Evolutionary conservation across 164 flowering plant genomes (phyloP), one percentile per base, ranked within the genome.

Genomic region (Cinnamomum chago): DNA sequence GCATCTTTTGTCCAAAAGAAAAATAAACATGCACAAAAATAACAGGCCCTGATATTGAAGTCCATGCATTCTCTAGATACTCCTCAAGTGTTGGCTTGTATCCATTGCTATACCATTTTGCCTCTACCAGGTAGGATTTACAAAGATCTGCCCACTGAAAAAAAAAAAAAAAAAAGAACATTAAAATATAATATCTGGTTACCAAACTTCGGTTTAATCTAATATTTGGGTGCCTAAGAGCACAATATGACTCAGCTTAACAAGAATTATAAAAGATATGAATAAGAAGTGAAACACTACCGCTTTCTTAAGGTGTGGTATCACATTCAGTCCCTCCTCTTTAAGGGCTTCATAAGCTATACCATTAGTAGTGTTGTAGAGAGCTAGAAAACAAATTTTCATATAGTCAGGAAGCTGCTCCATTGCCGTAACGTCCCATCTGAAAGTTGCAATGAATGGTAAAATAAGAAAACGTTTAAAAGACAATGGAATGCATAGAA

Each of bases 341-440:
- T 75, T 79, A 0, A 80, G 76, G 64, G 23, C 66, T 9, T 81
- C 77, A 60, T 81, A 77, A 15, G 81, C 84, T 76, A 81, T 75
- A 25, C 83, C 86, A 74, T 83, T 83, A 1, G 79, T 72, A 4
- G 82, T 79, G 80, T 85, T 82, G 80, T 79, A 84, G 9, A 86
- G 80, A 28, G 84, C 87, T n/a, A 78, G 50, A 62, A 82, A 86
- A 60, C 78, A 81, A 24, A 84, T 1, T 68, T 85, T 81, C 89
- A 88, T 83, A 52, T 84, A 88, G 58, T 67, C 70, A 24, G 90
- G 90, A 74, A 88, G 87, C 2, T 71, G 14, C 3, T 72, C 67
- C 58, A 81, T n/a, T 1, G 77, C 81, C 55, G 66, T 68, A 1
- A 79, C 33, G 67, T 86, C 88, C 91, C 89, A 86, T 60, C 91